Percentiles rank a stretch among this genome's conserved stretches.
Conservation (phyloP, 768 basidiomycete species). For the Russula virescens region DNA sequence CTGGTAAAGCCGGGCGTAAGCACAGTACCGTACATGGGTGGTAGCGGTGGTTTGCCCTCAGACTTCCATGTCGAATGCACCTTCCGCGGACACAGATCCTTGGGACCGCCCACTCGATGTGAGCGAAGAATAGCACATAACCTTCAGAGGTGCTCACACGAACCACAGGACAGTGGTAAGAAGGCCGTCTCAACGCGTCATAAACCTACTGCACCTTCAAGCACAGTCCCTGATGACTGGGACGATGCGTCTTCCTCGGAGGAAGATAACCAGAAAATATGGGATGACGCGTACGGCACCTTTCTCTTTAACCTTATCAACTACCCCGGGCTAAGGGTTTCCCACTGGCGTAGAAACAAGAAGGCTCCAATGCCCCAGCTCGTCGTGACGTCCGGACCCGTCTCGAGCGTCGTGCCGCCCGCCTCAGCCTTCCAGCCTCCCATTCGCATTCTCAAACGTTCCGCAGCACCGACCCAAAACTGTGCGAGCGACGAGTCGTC, state of each 20-base stretch:
- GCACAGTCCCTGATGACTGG: conserved; percentile 48
- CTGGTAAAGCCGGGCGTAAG: not conserved
- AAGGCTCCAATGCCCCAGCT: conserved; percentile 64
- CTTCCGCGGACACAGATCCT: conserved; percentile 12
- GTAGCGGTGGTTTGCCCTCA: conserved; percentile 1
- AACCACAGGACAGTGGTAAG: not conserved
- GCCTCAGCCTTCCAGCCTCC: conserved; percentile 53
- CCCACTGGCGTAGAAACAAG: conserved; percentile 41
- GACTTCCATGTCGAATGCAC: conserved; percentile 14
- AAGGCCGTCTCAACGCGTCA: not conserved
- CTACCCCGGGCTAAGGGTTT: not conserved
- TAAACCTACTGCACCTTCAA: not conserved
- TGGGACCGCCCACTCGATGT: conserved; percentile 21
- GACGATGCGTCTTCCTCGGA: conserved; percentile 47
- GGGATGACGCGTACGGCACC: conserved; percentile 63
- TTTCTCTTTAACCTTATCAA: conserved; percentile 19
- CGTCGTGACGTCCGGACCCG: conserved; percentile 37
- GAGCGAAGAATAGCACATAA: not conserved
- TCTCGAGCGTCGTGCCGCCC: conserved; percentile 40
- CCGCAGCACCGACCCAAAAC: conserved; percentile 28
- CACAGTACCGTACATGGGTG: not conserved
- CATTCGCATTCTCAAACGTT: conserved; percentile 68
- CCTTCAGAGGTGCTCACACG: conserved; percentile 1
- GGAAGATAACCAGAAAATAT: conserved; percentile 47
- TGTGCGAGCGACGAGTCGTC: conserved; percentile 21